Conservation (phyloP, 768 basidiomycete genomes). For the Leccinum broughii region DNA sequence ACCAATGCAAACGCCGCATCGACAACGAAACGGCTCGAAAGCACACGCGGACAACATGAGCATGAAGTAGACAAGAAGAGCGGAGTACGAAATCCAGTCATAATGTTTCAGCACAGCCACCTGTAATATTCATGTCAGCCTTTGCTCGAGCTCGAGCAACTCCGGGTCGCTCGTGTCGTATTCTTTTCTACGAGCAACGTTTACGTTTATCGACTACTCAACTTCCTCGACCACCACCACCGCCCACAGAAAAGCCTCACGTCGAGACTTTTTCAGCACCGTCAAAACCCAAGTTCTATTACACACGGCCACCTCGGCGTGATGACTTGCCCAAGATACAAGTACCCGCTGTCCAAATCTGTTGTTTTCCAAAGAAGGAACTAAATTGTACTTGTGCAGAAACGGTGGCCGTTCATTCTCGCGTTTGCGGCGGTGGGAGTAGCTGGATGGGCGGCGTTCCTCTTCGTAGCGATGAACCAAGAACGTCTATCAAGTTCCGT, state of each 20-base stretch:
- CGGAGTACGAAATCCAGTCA: neutral
- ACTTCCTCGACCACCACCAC: conserved; percentile 31
- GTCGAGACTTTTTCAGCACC: conserved; percentile 44
- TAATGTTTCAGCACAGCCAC: conserved; percentile 7
- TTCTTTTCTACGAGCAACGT: conserved; percentile 11
- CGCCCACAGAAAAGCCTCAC: conserved; percentile 30
- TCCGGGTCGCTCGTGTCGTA: conserved; percentile 9
- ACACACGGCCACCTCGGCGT: conserved; percentile 39
- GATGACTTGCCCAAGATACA: conserved; percentile 44
- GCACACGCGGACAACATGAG: too few relatives aligned
- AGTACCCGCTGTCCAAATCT: conserved; percentile 24
- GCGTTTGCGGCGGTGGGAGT: conserved; percentile 53
- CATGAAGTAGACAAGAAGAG: neutral
- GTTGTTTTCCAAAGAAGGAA: neutral
- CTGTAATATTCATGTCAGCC: conserved; percentile 14
- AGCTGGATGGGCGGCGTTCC: conserved; percentile 66
- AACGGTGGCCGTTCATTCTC: conserved; percentile 59
- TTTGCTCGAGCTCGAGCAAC: conserved; percentile 15
- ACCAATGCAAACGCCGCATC: too few relatives aligned
- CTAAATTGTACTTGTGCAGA: conserved; percentile 17
- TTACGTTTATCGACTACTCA: conserved; percentile 23
- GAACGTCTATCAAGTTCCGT: conserved; percentile 78
- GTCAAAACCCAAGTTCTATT: conserved; percentile 46
- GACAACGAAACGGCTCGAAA: too few relatives aligned
- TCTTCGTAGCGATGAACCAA: conserved; percentile 70